Base-by-base conservation (phyloP, 2,329 filamentous ascomycete species). In the Colletotrichum limetticola region DNA sequence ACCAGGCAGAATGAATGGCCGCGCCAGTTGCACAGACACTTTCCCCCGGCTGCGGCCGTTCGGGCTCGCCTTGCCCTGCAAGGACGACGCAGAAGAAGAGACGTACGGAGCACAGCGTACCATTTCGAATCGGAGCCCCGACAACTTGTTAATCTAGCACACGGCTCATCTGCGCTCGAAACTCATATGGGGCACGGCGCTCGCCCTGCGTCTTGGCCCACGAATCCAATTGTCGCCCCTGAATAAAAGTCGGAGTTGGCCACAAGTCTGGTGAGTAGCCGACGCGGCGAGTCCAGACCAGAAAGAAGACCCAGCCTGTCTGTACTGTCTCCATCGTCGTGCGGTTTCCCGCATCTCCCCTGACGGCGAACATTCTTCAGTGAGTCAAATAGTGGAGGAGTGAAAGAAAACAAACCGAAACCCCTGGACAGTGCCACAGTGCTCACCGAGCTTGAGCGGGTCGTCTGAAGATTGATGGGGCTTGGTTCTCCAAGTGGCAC, bases 141-240 rank as follows among this genome's bases (percentile, higher is more conserved):
- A 60, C n/a, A 64, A 37, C 42, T 35, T 65, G 55, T 72, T 64
- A 65, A 72, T 70, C 26, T 46, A 56, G 55, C 46, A 70, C 70
- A 64, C 28, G 53, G 60, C 35, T 72, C 70, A 72, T 61, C 70
- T 72, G 66, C 66, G 42, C 42, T 72, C 46, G 60, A 70, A 70
- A 70, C 59, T 46, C 59, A 12, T 12, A 12, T 19, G 49, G 66
- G 42, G 53, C 55, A 42, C 32, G 30, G n/a, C 49, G 62, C 55
- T 46, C 61, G n/a, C 63, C 53, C 63, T 56, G 52, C 32, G 24
- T 56, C 24, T 42, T 65, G 52, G 28, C 22, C 30, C 49, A 26
- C 5, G 37, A 35, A 49, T 49, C 28, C 60, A 28, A 52, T 16
- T 19, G 16, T 16, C 14, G 46, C 19, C 26, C 60, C 60, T 63